Evolutionary conservation across 2,329 filamentous ascomycete species (phyloP).

Genomic region (Fusarium sp.): DNA sequence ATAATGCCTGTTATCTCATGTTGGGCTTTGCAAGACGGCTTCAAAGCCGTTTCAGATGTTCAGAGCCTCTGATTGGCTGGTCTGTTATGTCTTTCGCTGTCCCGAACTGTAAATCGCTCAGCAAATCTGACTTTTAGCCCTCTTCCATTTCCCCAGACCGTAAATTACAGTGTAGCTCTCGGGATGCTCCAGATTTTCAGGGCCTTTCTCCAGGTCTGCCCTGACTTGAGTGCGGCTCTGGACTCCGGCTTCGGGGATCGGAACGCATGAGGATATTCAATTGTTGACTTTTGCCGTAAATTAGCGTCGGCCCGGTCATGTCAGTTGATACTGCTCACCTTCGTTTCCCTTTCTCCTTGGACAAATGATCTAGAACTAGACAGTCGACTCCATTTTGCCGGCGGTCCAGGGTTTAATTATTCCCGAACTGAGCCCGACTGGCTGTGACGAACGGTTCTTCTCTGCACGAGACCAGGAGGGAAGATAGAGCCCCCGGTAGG

Average conservation of each 20-base stretch:
- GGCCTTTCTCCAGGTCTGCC: conserved; percentile 29
- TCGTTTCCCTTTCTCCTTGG: conserved; percentile 28
- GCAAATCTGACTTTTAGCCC: conserved; percentile 39
- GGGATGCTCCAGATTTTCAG: conserved; percentile 36
- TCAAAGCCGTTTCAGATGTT: conserved; percentile 41
- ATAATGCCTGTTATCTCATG: conserved; percentile 55
- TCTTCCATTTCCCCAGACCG: conserved; percentile 48
- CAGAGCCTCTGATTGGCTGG: conserved; percentile 27
- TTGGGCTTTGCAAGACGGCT: conserved; percentile 35
- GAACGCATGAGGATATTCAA: conserved; percentile 8
- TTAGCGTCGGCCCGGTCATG: conserved; percentile 26
- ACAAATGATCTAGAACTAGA: conserved; percentile 22
- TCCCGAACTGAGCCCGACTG: conserved; percentile 38
- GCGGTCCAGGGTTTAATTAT: conserved; percentile 37
- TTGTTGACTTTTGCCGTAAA: conserved; percentile 8
- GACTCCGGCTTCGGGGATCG: conserved; percentile 37
- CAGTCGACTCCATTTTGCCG: conserved; percentile 34
- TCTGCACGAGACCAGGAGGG: conserved; percentile 32
- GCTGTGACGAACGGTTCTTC: conserved; percentile 38
- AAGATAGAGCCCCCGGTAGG: conserved; percentile 24
- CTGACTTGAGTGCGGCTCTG: conserved; percentile 9
- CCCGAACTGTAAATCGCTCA: conserved; percentile 48
- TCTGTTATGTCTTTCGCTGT: neutral
- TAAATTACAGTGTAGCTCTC: conserved; percentile 31
- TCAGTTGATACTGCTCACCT: conserved; percentile 16